Percentiles rank a stretch among this genome's conserved stretches.
Evolutionary conservation across 345 rosid species (phyloP).

Genomic region (Orychophragmus violaceus): DNA sequence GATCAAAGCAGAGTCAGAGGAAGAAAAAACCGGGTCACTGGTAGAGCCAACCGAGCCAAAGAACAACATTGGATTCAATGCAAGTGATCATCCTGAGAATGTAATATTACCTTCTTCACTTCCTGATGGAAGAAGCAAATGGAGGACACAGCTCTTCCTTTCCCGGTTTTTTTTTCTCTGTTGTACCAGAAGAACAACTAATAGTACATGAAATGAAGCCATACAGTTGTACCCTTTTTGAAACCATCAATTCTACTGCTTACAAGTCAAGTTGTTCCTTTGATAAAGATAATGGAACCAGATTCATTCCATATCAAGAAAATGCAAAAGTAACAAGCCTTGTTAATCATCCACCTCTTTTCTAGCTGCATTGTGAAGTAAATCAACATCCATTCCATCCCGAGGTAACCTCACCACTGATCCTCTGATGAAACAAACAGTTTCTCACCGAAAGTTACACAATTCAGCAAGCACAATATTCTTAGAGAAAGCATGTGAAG

Average conservation of each 20-base stretch:
- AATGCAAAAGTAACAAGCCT: too few species aligned
- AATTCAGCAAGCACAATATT: too few species aligned
- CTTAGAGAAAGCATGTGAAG: too few species aligned
- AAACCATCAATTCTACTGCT: conserved; percentile 28
- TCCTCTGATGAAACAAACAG: too few species aligned
- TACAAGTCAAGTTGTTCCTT: conserved; percentile 22
- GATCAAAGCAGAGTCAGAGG: conserved; percentile 45
- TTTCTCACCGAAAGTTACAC: too few species aligned
- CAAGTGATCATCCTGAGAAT: conserved; percentile 36
- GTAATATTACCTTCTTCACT: conserved; percentile 52
- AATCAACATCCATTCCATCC: too few species aligned
- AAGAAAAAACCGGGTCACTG: conserved; percentile 25
- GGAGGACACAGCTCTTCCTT: conserved; percentile 83
- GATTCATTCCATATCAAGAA: too few species aligned
- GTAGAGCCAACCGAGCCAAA: conserved; percentile 19
- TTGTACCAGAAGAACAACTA: conserved; percentile 37
- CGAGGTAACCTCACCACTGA: too few species aligned
- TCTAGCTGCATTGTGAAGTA: too few species aligned
- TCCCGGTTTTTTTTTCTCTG: conserved; percentile 70
- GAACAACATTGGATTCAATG: conserved; percentile 62
- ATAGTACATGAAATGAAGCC: conserved; percentile 62
- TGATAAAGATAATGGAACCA: too few species aligned
- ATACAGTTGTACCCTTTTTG: too few species aligned
- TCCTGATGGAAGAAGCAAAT: conserved; percentile 52
- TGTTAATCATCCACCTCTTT: too few species aligned